Percentiles rank a stretch among this genome's conserved stretches.
phyloP scores from a whole-genome alignment of 148 eudicot species.

The Cornus florida region DNA sequence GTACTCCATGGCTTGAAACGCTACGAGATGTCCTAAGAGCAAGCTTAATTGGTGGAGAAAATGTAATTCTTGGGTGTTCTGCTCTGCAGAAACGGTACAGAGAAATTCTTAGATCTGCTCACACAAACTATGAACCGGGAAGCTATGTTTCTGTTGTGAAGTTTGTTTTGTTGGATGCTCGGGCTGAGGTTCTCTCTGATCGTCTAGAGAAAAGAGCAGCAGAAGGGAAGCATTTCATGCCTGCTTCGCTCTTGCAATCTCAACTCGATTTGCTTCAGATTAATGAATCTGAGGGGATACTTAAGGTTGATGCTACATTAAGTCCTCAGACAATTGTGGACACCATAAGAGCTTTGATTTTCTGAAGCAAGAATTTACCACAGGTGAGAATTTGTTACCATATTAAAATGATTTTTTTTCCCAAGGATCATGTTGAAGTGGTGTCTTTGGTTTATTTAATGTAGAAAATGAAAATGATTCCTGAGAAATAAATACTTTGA shows the following conservation, averaged over 20 bases:
- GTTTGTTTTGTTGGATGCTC: constrained; percentile 70
- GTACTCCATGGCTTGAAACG: constrained; percentile 82
- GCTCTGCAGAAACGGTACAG: constrained; percentile 72
- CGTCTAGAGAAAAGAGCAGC: constrained; percentile 64
- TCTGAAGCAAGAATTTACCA: background rate
- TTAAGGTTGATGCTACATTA: constrained; percentile 70
- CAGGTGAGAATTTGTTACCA: background rate
- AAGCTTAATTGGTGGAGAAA: constrained; percentile 34
- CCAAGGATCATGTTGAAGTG: too few species aligned
- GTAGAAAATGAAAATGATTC: too few species aligned
- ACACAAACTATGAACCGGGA: constrained; percentile 43
- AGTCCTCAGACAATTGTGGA: constrained; percentile 46
- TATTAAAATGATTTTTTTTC: background rate
- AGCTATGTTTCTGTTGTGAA: constrained; percentile 33
- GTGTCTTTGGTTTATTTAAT: too few species aligned
- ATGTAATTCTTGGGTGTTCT: constrained; percentile 77
- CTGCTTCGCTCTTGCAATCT: constrained; percentile 69
- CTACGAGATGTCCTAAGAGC: constrained; percentile 47
- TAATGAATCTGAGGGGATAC: constrained; percentile 73
- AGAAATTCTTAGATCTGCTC: constrained; percentile 44
- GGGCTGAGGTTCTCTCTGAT: constrained; percentile 55
- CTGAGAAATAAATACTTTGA: too few species aligned
- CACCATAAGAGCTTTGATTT: constrained; percentile 25
- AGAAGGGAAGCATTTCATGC: constrained; percentile 86
- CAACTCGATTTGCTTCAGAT: constrained; percentile 76